Evolutionary conservation across 345 rosid species (phyloP).

Genomic region (Cochlearia excelsa): DNA sequence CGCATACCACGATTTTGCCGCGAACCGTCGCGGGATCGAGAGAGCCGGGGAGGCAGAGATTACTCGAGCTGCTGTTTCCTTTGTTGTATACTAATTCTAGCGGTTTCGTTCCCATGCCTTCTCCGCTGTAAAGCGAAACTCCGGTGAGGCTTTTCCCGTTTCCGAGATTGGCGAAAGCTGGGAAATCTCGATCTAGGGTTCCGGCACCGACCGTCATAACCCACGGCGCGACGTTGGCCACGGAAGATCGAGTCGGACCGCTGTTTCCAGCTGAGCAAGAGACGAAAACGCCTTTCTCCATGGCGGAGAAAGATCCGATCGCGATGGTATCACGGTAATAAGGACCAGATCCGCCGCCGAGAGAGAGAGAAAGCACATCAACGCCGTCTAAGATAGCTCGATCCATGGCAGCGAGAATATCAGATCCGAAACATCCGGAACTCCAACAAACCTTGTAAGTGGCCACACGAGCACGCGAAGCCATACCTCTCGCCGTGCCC

Average conservation of each 20-base stretch:
- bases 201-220: constrained; percentile 92
- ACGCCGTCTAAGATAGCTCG: constrained; percentile 77
- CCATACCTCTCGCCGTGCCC: constrained; percentile 85
- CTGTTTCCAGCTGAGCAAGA: constrained; percentile 81
- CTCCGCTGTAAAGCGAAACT: constrained; percentile 72
- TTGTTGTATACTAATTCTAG: constrained; percentile 54
- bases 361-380: constrained; percentile 79
- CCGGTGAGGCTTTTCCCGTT: constrained; percentile 47
- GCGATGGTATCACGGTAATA: constrained; percentile 66
- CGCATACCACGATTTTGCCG: constrained; percentile 81
- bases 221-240: constrained; percentile 94
- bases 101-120: constrained; percentile 52
- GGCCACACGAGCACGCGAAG: constrained; percentile 64
- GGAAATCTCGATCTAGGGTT: constrained; percentile 78
- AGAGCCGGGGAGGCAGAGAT: constrained; percentile 69
- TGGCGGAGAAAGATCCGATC: constrained; percentile 64
- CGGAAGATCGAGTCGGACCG: constrained; percentile 55
- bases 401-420: constrained; percentile 83
- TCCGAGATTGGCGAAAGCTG: constrained; percentile 64
- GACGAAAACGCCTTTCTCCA: constrained; percentile 79
- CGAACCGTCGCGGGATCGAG: constrained; percentile 52
- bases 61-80: constrained; percentile 42
- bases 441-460: constrained; percentile 84
- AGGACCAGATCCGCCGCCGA: constrained; percentile 71
- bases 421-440: constrained; percentile 69